A percentile compares a stretch with the other conserved stretches of the same genome.
These are phyloP conservation scores for Talaromyces sp. DNA, from an alignment of 2,329 filamentous ascomycete species.

Conservation along the genomic window DNA sequence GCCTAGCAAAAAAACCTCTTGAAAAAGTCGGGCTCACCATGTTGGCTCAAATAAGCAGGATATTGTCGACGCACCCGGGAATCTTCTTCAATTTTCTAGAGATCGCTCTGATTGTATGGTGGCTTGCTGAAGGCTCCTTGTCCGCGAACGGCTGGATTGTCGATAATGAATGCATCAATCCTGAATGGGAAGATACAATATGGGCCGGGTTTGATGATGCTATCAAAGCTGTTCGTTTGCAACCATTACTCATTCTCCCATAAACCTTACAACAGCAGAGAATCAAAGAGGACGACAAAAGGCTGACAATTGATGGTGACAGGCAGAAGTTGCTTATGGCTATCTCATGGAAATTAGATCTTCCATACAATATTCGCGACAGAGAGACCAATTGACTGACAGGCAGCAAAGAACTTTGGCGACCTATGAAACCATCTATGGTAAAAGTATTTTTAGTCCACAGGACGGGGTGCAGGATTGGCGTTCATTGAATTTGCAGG, in stretches of 20 bases:
- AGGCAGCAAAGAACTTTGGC: not conserved
- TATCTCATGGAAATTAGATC: not conserved
- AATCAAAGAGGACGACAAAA: not conserved
- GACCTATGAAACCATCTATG: not conserved
- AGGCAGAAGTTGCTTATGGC: not conserved
- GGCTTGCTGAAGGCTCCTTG: not conserved
- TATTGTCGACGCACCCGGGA: not conserved
- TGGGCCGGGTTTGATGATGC: not conserved
- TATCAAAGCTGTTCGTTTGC: not conserved
- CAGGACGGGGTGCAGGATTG: not conserved
- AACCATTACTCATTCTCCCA: not conserved
- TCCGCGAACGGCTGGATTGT: not conserved
- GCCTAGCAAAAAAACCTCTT: not conserved
- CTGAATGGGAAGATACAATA: not conserved
- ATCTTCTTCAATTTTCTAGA: not conserved
- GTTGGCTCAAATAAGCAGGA: not conserved
- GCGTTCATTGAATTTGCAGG: not conserved
- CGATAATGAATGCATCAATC: not conserved
- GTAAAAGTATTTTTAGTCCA: not conserved
- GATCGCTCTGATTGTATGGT: not conserved
- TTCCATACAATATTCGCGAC: not conserved
- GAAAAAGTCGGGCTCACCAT: not conserved
- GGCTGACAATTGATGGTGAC: not conserved
- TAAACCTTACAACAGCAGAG: not conserved
- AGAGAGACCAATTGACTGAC: not conserved